These are phyloP conservation scores for Conidiobolus incongruus DNA, from an alignment of 371 early-diverging fungal species.

Conservation along the genomic window DNA sequence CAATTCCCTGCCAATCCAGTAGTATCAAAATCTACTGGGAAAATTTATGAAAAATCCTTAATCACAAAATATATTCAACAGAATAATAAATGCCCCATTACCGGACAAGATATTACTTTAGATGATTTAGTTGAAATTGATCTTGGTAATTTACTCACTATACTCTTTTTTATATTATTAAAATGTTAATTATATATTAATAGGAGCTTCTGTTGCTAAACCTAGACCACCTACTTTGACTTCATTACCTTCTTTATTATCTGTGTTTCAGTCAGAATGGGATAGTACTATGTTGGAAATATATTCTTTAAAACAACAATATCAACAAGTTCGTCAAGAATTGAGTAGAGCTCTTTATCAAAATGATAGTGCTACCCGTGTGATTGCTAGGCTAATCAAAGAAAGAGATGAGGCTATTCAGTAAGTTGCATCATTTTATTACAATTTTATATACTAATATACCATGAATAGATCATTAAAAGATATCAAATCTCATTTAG, in stretches of 20 bases:
- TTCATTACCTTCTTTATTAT: constrained; percentile 77
- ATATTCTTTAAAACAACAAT: constrained; percentile 71
- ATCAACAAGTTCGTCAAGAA: constrained; percentile 76
- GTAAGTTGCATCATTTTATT: constrained; percentile 14
- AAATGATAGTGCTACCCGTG: constrained; percentile 84
- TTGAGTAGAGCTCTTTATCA: constrained; percentile 81
- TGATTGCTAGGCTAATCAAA: constrained; percentile 72
- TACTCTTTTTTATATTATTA: too few species aligned
- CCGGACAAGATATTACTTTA: constrained; percentile 39
- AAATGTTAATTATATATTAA: background rate
- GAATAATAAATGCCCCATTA: constrained; percentile 51
- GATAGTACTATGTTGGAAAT: constrained; percentile 84
- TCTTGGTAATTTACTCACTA: constrained; percentile 22
- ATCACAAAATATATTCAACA: constrained; percentile 72
- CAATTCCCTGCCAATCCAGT: constrained; percentile 74
- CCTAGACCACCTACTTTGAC: constrained; percentile 79
- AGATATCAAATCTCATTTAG: background rate
- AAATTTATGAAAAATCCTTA: constrained; percentile 64
- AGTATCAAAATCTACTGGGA: constrained; percentile 58
- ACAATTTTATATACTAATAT: background rate
- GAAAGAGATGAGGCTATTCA: constrained; percentile 81
- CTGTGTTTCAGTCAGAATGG: constrained; percentile 83
- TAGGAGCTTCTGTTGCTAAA: constrained; percentile 41
- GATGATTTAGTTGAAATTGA: constrained; percentile 64
- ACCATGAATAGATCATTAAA: background rate